Conservation (phyloP, 768 basidiomycete species). For the Boletus bicolor region DNA sequence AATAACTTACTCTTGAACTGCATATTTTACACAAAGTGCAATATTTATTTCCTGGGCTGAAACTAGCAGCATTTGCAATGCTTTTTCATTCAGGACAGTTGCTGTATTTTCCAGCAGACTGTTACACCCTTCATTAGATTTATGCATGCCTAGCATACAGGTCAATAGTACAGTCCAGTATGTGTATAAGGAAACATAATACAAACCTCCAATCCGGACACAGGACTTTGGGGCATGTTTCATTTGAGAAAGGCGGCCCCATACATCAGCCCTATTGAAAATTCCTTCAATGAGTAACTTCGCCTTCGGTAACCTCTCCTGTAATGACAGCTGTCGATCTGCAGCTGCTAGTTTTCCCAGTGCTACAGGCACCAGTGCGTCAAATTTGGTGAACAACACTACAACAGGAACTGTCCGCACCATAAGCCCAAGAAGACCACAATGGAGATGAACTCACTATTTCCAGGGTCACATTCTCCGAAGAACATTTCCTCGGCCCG, state of each 20-base stretch:
- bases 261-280: not conserved
- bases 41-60: conserved; percentile 1
- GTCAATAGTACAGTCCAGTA: not conserved
- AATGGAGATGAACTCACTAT: not conserved
- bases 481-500: not conserved
- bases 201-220: not conserved
- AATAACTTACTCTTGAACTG: not conserved
- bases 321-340: not conserved
- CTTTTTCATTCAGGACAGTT: not conserved
- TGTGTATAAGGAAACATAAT: not conserved
- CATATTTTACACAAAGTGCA: conserved; percentile 3
- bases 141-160: not conserved
- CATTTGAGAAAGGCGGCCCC: not conserved
- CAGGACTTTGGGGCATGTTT: not conserved
- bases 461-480: not conserved
- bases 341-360: not conserved
- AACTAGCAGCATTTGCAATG: not conserved
- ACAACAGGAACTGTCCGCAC: not conserved
- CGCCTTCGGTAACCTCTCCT: not conserved
- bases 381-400: conserved; percentile 5
- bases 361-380: not conserved
- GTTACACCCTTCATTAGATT: not conserved
- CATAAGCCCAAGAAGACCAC: not conserved
- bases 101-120: not conserved
- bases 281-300: not conserved